Base-by-base conservation (phyloP, 1,284 basidiomycete species). In the Blastosporella zonata region DNA sequence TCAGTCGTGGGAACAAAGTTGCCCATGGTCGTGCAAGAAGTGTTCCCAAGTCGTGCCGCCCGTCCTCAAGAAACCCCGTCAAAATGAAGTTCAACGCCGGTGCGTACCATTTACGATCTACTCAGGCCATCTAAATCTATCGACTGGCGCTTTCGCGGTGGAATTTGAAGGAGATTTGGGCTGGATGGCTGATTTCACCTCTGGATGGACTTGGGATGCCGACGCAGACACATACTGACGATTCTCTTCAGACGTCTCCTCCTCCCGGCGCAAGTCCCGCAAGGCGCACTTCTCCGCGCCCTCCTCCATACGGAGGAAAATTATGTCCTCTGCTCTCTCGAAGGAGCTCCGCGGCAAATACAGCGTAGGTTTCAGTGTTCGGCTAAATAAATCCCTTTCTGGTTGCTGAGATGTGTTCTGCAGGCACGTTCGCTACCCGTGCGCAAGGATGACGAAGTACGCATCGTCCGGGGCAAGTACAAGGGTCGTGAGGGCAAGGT, bases 401-500 rank as follows among this genome's bases (percentile, higher is more conserved):
- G 15, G 34, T 29, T 34, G 9, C 33, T 18, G 27, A 22, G 13
- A 42, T 38, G 21, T 5, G 29, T 33, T 36, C 5, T 13, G 23
- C 23, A 52, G 47, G 47, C 61, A 48, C 93, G 95, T 62, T 93
- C 96, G 54, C 75, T 99, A 60, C 95, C 97, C 54, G 84, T 99
- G 66, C 91, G 95, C 70, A 97, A 97, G 75, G 96, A 97, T 65
- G 97, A 98, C 72, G 96, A 98, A 77, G 97, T 99, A 56, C 79
- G 91, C 67, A 95, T 99, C 64, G 93, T 98, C 59, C 80, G 93
- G 61, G 93, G 93, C 55, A 93, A 95, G 72, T 93, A 95, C 85
- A 96, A 95, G 81, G 94, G 96, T 57, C 86, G 94, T 71, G 97
- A 99, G 81, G 97, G 97, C 67, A 96, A 97, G 77, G 84, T 95